Base-by-base conservation (phyloP, 495 filamentous ascomycete species). In the Penicillium taxi region DNA sequence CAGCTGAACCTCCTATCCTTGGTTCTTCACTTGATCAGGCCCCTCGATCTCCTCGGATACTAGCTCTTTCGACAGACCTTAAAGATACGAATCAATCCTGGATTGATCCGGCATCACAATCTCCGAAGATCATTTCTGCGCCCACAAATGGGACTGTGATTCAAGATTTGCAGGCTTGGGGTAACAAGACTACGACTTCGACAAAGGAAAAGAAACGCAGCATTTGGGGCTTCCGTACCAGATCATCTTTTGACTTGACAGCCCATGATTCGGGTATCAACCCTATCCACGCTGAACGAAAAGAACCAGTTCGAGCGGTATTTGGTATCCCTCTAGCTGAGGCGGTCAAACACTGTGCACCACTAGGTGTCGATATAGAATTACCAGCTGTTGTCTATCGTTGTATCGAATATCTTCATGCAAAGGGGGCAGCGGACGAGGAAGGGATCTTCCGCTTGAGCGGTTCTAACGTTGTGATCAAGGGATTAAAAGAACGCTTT, bases 371-470 rank as follows among this genome's bases (percentile, higher is more conserved):
- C 33, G 58, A 70, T 41, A 77, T 82, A 13, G 77, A 81, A 30
- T 66, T 98, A 22, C 91, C 91, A 6, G 86, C 93, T n/a, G 91
- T 96, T 1, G 88, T 96, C 26, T 96, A 94, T 65, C 83, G 91
- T 28, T 96, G 89, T 49, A 83, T 98, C 44, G 86, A 96, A 55
- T 98, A 95, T 57, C 72, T 98, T 16, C 80, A 84, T 32, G 72
- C 78, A 9, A 87, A 94, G 62, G 77, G 82, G 36, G 93, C 90
- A 25, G 73, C 81, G 12, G 69, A 63, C 14, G 91, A 98, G 56
- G 91, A 98, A 59, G 91, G 91, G 24, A 96, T 98, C 16, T 98
- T 98, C 72, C 80, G 91, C 18, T 66, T 98, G 33, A 96, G 86
- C 46, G 91, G 91, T 16, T 95, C 90, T 0, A 96, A 91, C 52